phyloP scores from a whole-genome alignment of 2,329 filamentous ascomycete species.

The Malbranchea zuffiana region DNA sequence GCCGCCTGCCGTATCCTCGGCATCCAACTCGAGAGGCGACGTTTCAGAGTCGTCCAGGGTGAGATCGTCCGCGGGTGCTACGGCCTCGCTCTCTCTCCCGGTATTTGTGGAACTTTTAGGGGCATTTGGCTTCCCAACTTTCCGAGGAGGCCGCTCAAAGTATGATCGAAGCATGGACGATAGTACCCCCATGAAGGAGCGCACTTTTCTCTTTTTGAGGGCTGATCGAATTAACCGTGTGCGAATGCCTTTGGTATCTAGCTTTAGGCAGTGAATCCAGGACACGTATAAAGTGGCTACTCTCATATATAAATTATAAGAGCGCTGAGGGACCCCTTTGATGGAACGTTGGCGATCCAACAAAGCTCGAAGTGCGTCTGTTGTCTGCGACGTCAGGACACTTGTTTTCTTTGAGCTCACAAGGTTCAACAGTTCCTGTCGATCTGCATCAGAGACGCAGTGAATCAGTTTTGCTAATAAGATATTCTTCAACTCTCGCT shows the following conservation, averaged over 20 bases:
- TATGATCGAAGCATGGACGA: slow-evolving; percentile 17
- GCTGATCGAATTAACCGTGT: slow-evolving; percentile 18
- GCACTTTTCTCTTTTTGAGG: slow-evolving; percentile 19
- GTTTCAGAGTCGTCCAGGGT: too few species aligned
- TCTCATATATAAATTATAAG: slow-evolving; percentile 15
- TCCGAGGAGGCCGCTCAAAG: too few species aligned
- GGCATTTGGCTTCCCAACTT: not conserved
- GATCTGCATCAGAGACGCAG: slow-evolving; percentile 17
- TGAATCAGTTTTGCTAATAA: slow-evolving; percentile 25
- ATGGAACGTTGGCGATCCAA: not conserved
- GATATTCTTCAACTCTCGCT: slow-evolving; percentile 22
- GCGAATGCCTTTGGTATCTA: slow-evolving; percentile 16
- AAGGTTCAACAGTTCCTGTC: not conserved
- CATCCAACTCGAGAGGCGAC: too few species aligned
- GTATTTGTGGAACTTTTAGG: not conserved
- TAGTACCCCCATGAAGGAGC: slow-evolving; percentile 24
- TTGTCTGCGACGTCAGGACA: not conserved
- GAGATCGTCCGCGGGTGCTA: too few species aligned
- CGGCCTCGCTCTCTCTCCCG: not conserved
- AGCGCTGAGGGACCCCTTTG: not conserved
- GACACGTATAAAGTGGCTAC: slow-evolving; percentile 24
- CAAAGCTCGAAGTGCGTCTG: slow-evolving; percentile 1
- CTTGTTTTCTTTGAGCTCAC: not conserved
- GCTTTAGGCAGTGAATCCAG: slow-evolving; percentile 22
- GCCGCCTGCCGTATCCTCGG: too few species aligned